phyloP scores from a whole-genome alignment of 495 filamentous ascomycete genomes.

The Letharia lupina region DNA sequence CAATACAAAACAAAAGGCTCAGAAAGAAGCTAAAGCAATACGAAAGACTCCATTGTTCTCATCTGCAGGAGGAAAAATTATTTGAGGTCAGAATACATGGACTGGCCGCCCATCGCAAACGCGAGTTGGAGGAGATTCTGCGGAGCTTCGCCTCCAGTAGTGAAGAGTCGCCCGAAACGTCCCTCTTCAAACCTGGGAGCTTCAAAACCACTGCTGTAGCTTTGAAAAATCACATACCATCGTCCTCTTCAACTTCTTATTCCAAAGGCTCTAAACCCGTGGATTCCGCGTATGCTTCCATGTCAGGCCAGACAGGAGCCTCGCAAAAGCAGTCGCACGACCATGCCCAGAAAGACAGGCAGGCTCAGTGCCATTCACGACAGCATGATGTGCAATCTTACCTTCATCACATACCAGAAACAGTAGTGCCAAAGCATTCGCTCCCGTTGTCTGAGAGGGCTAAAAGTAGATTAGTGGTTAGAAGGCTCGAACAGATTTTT shows the following conservation, averaged over 20 bases:
- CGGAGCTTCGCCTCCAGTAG: slow-evolving; percentile 50
- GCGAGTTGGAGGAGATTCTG: slow-evolving; percentile 63
- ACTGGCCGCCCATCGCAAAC: slow-evolving; percentile 54
- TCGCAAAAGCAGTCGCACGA: slow-evolving; percentile 9
- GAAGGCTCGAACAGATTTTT: slow-evolving; percentile 66
- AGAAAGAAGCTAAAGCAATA: slow-evolving; percentile 61
- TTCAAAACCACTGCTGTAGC: slow-evolving; percentile 7
- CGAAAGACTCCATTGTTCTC: slow-evolving; percentile 51
- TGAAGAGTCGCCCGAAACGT: slow-evolving; percentile 6
- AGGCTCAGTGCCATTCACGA: slow-evolving; percentile 22
- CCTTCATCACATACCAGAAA: slow-evolving; percentile 52
- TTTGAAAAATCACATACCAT: slow-evolving; percentile 14
- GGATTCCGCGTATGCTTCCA: slow-evolving; percentile 69
- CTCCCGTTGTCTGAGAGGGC: slow-evolving; percentile 52
- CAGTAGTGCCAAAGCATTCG: slow-evolving; percentile 44
- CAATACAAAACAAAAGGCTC: slow-evolving; percentile 60
- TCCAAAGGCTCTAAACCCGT: slow-evolving; percentile 45
- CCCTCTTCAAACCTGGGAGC: background rate
- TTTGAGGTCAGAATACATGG: slow-evolving; percentile 71
- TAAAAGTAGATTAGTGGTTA: slow-evolving; percentile 64
- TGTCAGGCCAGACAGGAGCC: slow-evolving; percentile 38
- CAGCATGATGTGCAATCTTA: slow-evolving; percentile 42
- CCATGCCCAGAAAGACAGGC: background rate
- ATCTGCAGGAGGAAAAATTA: slow-evolving; percentile 56
- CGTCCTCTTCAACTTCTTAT: slow-evolving; percentile 41